Percentiles rank a stretch among this genome's conserved stretches.
Evolutionary conservation across 176 grass and related monocot genomes (phyloP).

Genomic region (Urochloa ruziziensis): DNA sequence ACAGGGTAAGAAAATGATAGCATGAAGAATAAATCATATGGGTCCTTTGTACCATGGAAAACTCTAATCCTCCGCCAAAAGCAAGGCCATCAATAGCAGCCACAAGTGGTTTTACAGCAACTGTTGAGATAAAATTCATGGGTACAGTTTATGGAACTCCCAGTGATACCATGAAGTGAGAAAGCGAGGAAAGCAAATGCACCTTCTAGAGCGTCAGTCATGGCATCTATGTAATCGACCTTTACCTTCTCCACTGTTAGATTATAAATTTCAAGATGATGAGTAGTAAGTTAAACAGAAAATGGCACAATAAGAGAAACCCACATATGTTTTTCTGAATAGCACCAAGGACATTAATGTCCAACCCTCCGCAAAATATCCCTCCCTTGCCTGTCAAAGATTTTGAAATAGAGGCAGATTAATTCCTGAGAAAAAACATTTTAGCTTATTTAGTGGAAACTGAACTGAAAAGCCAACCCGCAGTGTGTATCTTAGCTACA

Average conservation of each 20-base stretch:
- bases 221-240: slow-evolving; percentile 66
- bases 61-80: slow-evolving; percentile 89
- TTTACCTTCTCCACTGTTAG: slow-evolving; percentile 59
- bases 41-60: slow-evolving; percentile 68
- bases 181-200: background rate
- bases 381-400: slow-evolving; percentile 62
- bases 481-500: no score
- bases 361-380: slow-evolving; percentile 90
- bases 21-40: background rate
- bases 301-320: no score
- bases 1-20: background rate
- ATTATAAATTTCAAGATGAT: slow-evolving; percentile 18
- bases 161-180: background rate
- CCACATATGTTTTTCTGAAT: background rate
- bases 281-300: no score
- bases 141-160: background rate
- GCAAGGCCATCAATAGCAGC: slow-evolving; percentile 87
- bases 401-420: background rate
- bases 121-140: slow-evolving; percentile 6
- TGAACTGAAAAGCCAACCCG: background rate
- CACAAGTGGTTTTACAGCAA: slow-evolving; percentile 78
- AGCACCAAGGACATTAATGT: slow-evolving; percentile 62
- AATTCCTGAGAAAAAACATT: background rate
- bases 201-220: slow-evolving; percentile 88
- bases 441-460: background rate